phyloP scores from a whole-genome alignment of 148 eudicot species.

The Silene uniflora region DNA sequence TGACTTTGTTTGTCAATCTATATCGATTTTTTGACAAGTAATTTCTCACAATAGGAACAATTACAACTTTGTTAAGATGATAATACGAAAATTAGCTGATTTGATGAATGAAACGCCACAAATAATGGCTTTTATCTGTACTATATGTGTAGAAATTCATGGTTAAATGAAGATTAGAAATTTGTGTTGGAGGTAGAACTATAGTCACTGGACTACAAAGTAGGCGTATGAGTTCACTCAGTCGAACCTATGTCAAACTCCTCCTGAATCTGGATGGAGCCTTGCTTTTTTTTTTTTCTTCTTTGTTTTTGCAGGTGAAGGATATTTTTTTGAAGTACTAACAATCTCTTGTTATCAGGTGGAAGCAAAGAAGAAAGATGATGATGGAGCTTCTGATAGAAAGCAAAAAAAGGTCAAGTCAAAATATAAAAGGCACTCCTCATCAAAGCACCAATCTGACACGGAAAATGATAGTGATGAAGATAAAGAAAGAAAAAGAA shows the following conservation, averaged over 20 bases:
- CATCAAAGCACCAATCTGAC: conserved; percentile 39
- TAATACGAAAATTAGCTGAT: too few relatives aligned
- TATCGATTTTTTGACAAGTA: too few relatives aligned
- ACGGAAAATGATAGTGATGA: conserved; percentile 33
- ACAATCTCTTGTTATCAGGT: conserved; percentile 42
- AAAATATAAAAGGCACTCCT: conserved; percentile 50
- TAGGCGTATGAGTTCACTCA: too few relatives aligned
- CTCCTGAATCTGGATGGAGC: not conserved
- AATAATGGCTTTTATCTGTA: too few relatives aligned
- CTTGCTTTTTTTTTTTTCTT: too few relatives aligned
- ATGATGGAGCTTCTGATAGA: conserved; percentile 31
- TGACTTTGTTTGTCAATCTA: not conserved
- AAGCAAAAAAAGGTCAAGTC: conserved; percentile 42
- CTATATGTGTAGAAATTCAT: too few relatives aligned
- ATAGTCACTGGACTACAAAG: too few relatives aligned
- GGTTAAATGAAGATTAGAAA: too few relatives aligned
- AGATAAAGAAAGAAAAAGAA: conserved; percentile 35
- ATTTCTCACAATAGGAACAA: too few relatives aligned
- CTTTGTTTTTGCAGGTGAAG: not conserved
- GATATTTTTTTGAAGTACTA: conserved; percentile 6
- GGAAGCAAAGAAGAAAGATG: conserved; percentile 55
- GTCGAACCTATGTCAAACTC: not conserved
- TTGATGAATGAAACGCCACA: too few relatives aligned
- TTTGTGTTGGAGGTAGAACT: too few relatives aligned
- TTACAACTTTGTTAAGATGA: too few relatives aligned